phyloP scores from a whole-genome alignment of 1,284 basidiomycete species.

The Crepidotus sp. region DNA sequence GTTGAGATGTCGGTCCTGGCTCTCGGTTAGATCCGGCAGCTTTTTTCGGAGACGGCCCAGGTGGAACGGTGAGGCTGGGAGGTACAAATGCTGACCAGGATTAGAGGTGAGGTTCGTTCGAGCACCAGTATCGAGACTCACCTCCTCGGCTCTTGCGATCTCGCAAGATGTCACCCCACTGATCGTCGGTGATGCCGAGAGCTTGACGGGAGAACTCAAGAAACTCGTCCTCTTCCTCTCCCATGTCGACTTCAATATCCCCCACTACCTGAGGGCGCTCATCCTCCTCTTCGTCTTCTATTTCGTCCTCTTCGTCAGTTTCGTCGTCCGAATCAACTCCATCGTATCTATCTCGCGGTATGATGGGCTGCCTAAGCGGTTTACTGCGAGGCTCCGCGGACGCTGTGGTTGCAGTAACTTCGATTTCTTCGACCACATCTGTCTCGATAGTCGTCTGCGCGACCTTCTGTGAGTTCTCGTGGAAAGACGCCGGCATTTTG shows the following conservation, averaged over 20 bases:
- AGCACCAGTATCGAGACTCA: conserved; percentile 28
- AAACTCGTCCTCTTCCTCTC: conserved; percentile 85
- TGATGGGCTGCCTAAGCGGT: conserved; percentile 62
- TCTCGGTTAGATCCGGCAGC: neutral
- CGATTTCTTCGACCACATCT: conserved; percentile 29
- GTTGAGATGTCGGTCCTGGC: conserved; percentile 1
- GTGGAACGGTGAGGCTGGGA: conserved; percentile 26
- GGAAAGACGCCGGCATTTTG: conserved; percentile 65
- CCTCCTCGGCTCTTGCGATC: conserved; percentile 72
- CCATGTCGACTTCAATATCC: conserved; percentile 81
- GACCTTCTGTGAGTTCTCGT: conserved; percentile 59
- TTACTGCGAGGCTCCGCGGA: conserved; percentile 22
- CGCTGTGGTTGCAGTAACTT: conserved; percentile 6
- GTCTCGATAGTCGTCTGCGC: conserved; percentile 41
- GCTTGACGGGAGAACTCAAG: conserved; percentile 86
- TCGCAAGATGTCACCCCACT: conserved; percentile 75
- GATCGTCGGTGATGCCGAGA: conserved; percentile 74
- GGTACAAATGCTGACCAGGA: conserved; percentile 61
- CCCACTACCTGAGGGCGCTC: conserved; percentile 72
- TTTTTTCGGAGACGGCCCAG: conserved; percentile 4
- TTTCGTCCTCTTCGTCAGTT: conserved; percentile 52
- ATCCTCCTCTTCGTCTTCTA: conserved; percentile 58
- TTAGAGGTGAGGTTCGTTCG: conserved; percentile 1
- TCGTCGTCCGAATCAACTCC: conserved; percentile 83
- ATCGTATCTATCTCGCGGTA: conserved; percentile 73